Conservation (phyloP, 306 rosid genomes). For the Fragaria vesca region DNA sequence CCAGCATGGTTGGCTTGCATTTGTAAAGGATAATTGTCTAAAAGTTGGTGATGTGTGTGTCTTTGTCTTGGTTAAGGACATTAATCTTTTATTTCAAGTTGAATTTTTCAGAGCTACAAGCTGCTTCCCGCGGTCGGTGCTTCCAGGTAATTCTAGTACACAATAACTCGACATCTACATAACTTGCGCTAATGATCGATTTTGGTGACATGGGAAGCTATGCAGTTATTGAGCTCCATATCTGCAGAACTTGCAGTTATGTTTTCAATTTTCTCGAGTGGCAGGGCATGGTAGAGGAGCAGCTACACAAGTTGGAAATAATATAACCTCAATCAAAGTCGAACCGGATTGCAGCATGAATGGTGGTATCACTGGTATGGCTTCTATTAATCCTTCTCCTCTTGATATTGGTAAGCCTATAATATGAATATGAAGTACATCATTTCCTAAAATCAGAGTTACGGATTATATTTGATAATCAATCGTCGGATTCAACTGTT, state of each 20-base stretch:
- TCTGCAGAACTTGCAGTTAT: neutral
- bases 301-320: neutral
- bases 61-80: neutral
- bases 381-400: neutral
- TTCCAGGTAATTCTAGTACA: neutral
- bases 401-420: neutral
- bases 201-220: neutral
- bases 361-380: neutral
- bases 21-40: slow-evolving; percentile 19
- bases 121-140: neutral
- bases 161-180: neutral
- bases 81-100: neutral
- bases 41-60: slow-evolving; percentile 6
- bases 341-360: neutral
- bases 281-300: neutral
- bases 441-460: neutral
- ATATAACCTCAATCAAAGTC: neutral
- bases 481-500: neutral
- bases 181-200: neutral
- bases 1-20: slow-evolving; percentile 9
- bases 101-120: neutral
- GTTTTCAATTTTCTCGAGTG: neutral
- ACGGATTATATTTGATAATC: neutral
- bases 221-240: neutral
- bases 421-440: neutral